Conservation (phyloP, 177 flowering plant species). For the Telopea speciosissima region DNA sequence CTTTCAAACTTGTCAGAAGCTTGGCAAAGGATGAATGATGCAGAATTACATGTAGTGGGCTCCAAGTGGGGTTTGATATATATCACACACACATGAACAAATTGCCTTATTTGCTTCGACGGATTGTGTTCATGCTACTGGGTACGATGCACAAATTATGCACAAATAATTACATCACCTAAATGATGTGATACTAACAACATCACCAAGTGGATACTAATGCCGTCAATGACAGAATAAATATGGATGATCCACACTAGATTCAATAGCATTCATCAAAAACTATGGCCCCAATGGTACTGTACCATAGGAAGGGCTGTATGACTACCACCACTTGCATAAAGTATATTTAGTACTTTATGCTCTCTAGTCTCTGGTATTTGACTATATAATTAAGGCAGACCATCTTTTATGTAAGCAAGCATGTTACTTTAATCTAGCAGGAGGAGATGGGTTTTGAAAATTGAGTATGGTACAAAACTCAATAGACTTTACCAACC, state of each 20-base stretch:
- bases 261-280: not conserved
- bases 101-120: not conserved
- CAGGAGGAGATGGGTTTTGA: not conserved
- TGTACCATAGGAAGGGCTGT: no score
- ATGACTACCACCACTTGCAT: no score
- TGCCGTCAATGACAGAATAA: no score
- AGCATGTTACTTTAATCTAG: not conserved
- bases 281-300: no score
- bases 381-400: no score
- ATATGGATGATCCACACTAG: not conserved
- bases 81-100: not conserved
- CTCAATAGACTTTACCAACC: not conserved
- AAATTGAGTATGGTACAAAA: not conserved
- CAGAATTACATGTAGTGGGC: not conserved
- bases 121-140: not conserved
- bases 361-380: no score
- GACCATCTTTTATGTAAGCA: no score
- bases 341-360: no score
- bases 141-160: not conserved
- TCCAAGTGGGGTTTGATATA: not conserved
- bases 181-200: not conserved
- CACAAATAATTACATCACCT: not conserved
- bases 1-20: not conserved
- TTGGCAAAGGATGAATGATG: not conserved
- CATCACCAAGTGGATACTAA: not conserved